Conservation (phyloP, 495 filamentous ascomycete species). For the Penicillium ochrochloron region DNA sequence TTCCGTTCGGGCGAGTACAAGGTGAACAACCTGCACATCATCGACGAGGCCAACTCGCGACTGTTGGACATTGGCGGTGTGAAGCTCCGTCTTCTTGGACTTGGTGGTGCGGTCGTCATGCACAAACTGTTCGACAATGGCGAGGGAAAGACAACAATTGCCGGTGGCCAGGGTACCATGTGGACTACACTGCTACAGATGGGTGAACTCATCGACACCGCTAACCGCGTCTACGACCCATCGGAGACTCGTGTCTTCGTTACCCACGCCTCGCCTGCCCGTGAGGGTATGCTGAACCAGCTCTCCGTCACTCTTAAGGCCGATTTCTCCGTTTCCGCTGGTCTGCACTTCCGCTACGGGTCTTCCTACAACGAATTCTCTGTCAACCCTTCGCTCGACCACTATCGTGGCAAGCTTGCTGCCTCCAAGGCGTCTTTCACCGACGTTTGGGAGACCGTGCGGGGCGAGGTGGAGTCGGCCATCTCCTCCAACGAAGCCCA, state of each 20-base stretch:
- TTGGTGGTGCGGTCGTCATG: conserved; percentile 98
- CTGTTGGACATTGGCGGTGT: conserved; percentile 93
- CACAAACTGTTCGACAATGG: conserved; percentile 99
- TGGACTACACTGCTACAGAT: conserved; percentile 99
- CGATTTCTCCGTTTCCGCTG: conserved; percentile 97
- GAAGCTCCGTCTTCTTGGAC: conserved; percentile 89
- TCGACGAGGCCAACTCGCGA: conserved; percentile 96
- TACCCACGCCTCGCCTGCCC: conserved; percentile 95
- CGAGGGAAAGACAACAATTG: conserved; percentile 96
- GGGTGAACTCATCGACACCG: conserved; percentile 97
- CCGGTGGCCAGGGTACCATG: conserved; percentile 98
- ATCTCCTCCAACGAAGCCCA: conserved; percentile 92
- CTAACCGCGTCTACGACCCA: conserved; percentile 96
- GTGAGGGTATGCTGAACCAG: conserved; percentile 97
- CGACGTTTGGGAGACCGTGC: conserved; percentile 99
- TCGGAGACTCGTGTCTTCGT: conserved; percentile 98
- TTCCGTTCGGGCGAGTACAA: conserved; percentile 98
- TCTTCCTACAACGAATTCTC: conserved; percentile 99
- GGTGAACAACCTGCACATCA: conserved; percentile 94
- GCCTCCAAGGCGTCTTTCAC: conserved; percentile 98
- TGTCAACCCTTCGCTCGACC: conserved; percentile 96
- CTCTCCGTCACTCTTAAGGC: conserved; percentile 97
- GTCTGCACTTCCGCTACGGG: conserved; percentile 97
- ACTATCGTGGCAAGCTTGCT: conserved; percentile 99
- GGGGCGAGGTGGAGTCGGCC: conserved; percentile 89